A percentile compares a stretch with the other conserved stretches of the same genome.
Conservation (phyloP, 495 filamentous ascomycete genomes). For the Neurospora sp. region DNA sequence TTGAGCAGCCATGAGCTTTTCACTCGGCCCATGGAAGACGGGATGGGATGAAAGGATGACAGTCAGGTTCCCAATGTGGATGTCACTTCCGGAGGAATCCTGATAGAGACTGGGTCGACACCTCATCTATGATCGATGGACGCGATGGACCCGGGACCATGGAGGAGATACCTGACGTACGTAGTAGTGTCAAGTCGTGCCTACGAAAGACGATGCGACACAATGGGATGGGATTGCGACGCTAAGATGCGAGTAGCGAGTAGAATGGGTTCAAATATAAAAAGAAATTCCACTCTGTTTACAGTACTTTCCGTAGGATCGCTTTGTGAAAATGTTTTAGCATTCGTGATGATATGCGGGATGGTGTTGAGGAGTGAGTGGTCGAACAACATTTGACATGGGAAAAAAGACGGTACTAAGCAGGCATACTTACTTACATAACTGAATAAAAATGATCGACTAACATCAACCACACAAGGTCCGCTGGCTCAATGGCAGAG, state of each 20-base stretch:
- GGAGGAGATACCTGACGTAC: background rate
- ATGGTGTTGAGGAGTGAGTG: background rate
- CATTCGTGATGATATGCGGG: background rate
- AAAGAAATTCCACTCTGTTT: background rate
- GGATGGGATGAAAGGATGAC: background rate
- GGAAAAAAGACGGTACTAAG: fast-evolving
- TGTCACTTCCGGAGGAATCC: background rate
- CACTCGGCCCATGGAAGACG: background rate
- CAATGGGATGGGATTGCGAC: background rate
- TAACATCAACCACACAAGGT: background rate
- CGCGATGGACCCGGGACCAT: background rate
- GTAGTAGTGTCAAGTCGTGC: background rate
- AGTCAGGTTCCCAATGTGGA: background rate
- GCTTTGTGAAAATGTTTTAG: background rate
- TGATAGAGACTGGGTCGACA: background rate
- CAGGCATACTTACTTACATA: background rate
- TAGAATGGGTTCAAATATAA: background rate
- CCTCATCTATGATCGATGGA: background rate
- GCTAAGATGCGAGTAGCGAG: background rate
- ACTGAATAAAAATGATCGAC: fast-evolving
- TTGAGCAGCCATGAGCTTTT: background rate
- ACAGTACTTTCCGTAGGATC: background rate
- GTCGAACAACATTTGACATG: background rate
- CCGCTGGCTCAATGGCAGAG: background rate
- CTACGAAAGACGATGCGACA: background rate